Evolutionary conservation across 306 rosid species (phyloP), one percentile per base, ranked within the genome.

Genomic region (Cucurbita moschata): DNA sequence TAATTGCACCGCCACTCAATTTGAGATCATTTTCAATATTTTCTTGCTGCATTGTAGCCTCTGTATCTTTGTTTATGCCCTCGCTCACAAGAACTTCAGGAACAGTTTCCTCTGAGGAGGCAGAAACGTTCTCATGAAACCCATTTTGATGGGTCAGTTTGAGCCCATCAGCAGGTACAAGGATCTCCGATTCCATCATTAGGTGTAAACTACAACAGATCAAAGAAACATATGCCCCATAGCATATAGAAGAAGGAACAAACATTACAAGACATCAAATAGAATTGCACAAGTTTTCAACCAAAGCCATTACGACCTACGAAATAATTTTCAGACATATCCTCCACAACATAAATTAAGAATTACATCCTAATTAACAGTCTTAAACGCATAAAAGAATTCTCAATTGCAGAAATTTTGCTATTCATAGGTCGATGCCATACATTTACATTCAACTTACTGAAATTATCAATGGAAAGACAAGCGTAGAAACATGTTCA

Each of bases 171-270:
- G 55, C 79, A 56, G 80, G 76, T 19, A 81, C 81, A 71, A 73
- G 77, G 76, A 74, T 77, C 72, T 57, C 85, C 1, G 84, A 80
- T 86, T 89, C 97, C 97, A 95, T 91, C 79, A 70, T 78, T 72
- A 84, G 76, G 61, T 68, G 63, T 71, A 76, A 77, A 79, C 96
- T 87, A 75, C 81, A 85, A 79, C 26, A 76, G 71, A 44, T 53
- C 46, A 64, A 14, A 12, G 38, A 63, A 15, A 57, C 3, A 18
- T 57, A 58, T 39, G 51, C 40, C 42, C 54, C 54, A 56, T 19
- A 57, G 46, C 43, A 47, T n/a, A 71, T 10, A n/a, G 43, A 38
- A 53, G 51, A 52, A 52, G 15, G 37, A 56, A 56, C 13, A 38
- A 12, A 21, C 19, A 38, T 21, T 37, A 56, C 40, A 57, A 7